phyloP scores from a whole-genome alignment of 148 eudicot species.

The Chenopodium album region DNA sequence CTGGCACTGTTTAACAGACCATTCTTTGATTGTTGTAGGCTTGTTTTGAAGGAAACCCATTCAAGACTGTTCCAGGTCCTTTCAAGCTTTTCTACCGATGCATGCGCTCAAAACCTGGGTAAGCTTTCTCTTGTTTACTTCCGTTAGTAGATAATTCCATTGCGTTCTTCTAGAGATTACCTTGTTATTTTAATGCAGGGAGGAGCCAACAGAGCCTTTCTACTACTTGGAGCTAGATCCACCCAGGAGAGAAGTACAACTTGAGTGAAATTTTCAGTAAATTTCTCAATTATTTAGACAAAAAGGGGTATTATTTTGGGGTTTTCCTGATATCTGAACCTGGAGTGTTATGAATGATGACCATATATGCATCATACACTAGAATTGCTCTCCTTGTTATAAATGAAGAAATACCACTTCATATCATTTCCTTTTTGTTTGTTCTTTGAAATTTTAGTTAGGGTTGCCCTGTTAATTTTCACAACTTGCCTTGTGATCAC shows the following conservation, averaged over 20 bases:
- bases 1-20: neutral
- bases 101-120: constrained; percentile 94
- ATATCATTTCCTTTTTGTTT: neutral
- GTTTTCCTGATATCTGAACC: neutral
- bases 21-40: constrained; percentile 44
- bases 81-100: constrained; percentile 92
- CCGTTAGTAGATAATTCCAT: neutral
- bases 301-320: neutral
- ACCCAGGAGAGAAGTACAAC: constrained; percentile 62
- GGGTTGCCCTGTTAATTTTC: neutral
- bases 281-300: neutral
- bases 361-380: neutral
- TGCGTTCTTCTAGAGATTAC: neutral
- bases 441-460: neutral
- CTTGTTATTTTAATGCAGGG: constrained; percentile 46
- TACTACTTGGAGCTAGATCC: constrained; percentile 65
- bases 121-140: constrained; percentile 24
- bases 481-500: neutral
- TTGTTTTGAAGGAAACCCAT: constrained; percentile 93
- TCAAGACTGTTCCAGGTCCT: constrained; percentile 89
- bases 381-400: neutral
- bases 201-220: constrained; percentile 85
- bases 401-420: constrained; percentile 3
- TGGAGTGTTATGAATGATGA: neutral
- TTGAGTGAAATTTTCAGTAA: constrained; percentile 35